Evolutionary conservation across 148 eudicot species (phyloP).

Genomic region (Pharnaceum exiguum): DNA sequence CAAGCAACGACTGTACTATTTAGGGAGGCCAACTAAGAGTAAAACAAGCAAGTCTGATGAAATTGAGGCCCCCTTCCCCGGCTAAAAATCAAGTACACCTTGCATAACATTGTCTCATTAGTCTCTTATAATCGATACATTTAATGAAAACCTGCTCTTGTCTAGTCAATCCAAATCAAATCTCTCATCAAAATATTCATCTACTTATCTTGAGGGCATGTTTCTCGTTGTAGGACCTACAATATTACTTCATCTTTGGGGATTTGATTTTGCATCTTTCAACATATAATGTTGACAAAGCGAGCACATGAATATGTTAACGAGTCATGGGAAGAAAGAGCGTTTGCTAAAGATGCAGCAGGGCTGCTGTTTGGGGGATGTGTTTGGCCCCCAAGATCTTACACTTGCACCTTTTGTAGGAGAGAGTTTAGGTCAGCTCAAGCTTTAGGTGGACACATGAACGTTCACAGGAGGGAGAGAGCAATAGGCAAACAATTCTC

Average conservation of each 20-base stretch:
- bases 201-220: conserved; percentile 1
- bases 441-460: conserved; percentile 96
- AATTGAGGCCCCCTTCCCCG: neutral
- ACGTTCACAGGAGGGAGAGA: conserved; percentile 79
- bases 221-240: neutral
- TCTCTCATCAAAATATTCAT: conserved; percentile 12
- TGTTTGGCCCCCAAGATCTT: conserved; percentile 89
- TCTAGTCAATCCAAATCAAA: conserved; percentile 3
- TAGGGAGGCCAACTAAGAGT: conserved; percentile 19
- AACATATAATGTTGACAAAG: conserved; percentile 39
- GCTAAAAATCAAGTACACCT: conserved; percentile 1
- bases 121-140: too few relatives aligned
- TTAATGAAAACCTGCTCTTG: conserved; percentile 8
- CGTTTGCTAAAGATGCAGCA: conserved; percentile 77
- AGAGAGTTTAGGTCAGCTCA: conserved; percentile 89
- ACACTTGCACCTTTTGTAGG: conserved; percentile 72
- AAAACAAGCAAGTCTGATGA: conserved; percentile 18
- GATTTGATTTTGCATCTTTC: conserved; percentile 38
- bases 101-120: too few relatives aligned
- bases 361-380: conserved; percentile 71
- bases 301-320: conserved; percentile 19
- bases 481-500: conserved; percentile 60
- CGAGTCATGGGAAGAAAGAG: conserved; percentile 84
- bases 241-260: neutral
- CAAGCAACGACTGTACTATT: conserved; percentile 27